These are phyloP conservation scores for Moricandia arvensis DNA, from an alignment of 345 rosid genomes.

Conservation along the genomic window DNA sequence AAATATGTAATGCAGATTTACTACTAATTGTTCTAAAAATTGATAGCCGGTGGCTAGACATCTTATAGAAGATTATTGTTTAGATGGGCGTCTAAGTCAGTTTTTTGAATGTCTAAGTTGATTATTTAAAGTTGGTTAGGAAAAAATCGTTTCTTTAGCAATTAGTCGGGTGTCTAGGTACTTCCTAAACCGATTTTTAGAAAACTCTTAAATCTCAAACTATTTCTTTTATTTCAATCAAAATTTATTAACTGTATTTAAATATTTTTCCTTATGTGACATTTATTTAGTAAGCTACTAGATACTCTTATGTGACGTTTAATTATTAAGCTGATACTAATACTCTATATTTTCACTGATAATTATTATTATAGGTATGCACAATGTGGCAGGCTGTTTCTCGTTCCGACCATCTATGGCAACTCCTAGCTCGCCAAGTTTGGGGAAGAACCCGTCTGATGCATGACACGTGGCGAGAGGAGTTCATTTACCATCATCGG, in stretches of 20 bases:
- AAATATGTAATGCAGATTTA: no score
- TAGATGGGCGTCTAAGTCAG: no score
- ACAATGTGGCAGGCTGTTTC: constrained; percentile 90
- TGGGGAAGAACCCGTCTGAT: constrained; percentile 55
- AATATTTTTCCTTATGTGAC: not conserved
- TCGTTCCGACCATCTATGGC: constrained; percentile 78
- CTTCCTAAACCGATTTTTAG: no score
- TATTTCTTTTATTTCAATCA: not conserved
- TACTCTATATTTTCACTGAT: not conserved
- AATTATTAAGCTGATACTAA: not conserved
- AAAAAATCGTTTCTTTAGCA: no score
- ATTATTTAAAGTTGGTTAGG: no score
- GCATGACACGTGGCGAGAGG: constrained; percentile 70
- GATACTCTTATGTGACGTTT: not conserved
- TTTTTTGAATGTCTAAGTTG: no score
- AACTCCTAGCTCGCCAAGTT: constrained; percentile 47
- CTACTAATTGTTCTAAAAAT: no score
- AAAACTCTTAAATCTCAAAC: not conserved
- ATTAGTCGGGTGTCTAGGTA: no score
- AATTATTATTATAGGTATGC: constrained; percentile 31
- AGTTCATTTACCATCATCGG: constrained; percentile 62
- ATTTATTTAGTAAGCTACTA: not conserved
- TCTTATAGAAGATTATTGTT: not conserved
- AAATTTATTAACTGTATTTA: not conserved
- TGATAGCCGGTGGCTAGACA: no score